A percentile compares a stretch with the other conserved stretches of the same genome.
These are phyloP conservation scores for Babesia bigemina DNA, from an alignment of 169 alveolate species.

Conservation along the genomic window DNA sequence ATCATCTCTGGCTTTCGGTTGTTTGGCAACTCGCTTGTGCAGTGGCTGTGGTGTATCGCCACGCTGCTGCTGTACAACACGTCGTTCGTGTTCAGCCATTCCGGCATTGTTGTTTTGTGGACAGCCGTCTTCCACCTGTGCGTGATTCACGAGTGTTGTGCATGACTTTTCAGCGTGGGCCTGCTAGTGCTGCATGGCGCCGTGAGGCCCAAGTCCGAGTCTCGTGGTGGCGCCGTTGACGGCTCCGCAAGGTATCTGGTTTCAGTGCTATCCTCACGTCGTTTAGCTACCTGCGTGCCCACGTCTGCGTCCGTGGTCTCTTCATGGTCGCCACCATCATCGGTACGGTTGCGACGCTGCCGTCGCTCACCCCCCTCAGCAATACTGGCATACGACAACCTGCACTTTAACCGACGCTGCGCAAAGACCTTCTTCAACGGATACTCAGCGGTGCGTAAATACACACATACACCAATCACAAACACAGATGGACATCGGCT, in stretches of 20 bases:
- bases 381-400: conserved; percentile 54
- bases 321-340: conserved; percentile 33
- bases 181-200: not conserved
- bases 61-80: conserved; percentile 16
- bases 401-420: conserved; percentile 41
- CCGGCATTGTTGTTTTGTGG: not conserved
- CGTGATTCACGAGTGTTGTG: not conserved
- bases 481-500: conserved; percentile 59
- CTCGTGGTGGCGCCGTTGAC: not conserved
- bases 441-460: conserved; percentile 37
- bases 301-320: not conserved
- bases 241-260: not conserved
- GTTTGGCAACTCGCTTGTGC: not conserved
- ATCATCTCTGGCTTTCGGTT: not conserved
- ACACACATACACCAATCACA: not conserved
- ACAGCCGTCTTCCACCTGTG: conserved; percentile 7
- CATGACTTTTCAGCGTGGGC: not conserved
- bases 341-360: conserved; percentile 7
- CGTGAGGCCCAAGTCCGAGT: not conserved
- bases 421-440: conserved; percentile 58
- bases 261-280: not conserved
- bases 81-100: conserved; percentile 2
- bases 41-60: conserved; percentile 5
- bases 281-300: not conserved
- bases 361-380: conserved; percentile 9